Conservation (phyloP, 2,329 filamentous ascomycete species). For the Sclerotinia sclerotiorum region DNA sequence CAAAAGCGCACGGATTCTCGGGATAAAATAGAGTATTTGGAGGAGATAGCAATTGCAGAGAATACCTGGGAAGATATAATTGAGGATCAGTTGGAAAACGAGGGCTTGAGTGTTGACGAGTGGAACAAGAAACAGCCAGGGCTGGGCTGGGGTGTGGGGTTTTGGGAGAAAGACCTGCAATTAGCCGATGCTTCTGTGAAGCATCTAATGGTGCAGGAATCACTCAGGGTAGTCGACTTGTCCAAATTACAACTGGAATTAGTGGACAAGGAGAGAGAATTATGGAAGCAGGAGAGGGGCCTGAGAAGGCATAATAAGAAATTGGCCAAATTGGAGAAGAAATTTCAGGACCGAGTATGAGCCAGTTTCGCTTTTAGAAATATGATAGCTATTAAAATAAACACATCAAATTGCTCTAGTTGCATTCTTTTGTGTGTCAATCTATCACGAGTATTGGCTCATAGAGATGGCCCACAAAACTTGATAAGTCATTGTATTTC, state of each 20-base stretch:
- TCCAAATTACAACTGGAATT: slow-evolving; percentile 37
- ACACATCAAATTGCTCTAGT: background rate
- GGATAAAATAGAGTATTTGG: slow-evolving; percentile 41
- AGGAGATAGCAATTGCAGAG: slow-evolving; percentile 52
- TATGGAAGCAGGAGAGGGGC: slow-evolving; percentile 43
- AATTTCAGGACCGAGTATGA: slow-evolving; percentile 7
- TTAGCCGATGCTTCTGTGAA: slow-evolving; percentile 16
- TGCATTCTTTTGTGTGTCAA: background rate
- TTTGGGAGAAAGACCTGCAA: slow-evolving; percentile 19
- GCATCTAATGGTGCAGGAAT: slow-evolving; percentile 35
- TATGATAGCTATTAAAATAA: background rate
- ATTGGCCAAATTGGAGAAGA: slow-evolving; percentile 22
- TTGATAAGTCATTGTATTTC: background rate
- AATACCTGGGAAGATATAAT: slow-evolving; percentile 49
- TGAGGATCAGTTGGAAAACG: slow-evolving; percentile 24
- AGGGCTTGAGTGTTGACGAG: slow-evolving; percentile 11
- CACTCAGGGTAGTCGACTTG: slow-evolving; percentile 44
- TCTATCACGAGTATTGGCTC: background rate
- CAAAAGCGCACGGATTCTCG: slow-evolving; percentile 45
- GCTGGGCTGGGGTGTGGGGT: slow-evolving; percentile 17
- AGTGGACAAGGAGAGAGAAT: slow-evolving; percentile 48
- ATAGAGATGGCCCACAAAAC: background rate
- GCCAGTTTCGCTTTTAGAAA: background rate
- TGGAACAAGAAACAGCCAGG: slow-evolving; percentile 22
- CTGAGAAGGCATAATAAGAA: slow-evolving; percentile 31